Evolutionary conservation across 2,329 filamentous ascomycete species (phyloP).

Genomic region (Aotearoamyces nothofagi): DNA sequence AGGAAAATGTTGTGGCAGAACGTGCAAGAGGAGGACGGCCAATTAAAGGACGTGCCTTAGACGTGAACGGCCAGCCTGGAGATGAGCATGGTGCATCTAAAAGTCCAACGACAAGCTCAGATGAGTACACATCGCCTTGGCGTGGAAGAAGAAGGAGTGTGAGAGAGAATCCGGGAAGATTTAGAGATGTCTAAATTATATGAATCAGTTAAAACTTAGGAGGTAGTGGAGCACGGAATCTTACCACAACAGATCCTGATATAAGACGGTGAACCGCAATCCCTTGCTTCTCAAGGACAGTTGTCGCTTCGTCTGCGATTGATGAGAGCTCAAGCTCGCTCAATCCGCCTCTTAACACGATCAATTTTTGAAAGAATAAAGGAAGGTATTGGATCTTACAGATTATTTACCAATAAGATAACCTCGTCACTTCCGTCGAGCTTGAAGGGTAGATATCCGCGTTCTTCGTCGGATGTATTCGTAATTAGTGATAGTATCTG

Average conservation of each 20-base stretch:
- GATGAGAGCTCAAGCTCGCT: slow-evolving; percentile 27
- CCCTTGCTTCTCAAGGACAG: slow-evolving; percentile 15
- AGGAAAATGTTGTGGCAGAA: too few species aligned
- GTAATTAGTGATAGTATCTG: slow-evolving; percentile 23
- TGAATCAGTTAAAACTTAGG: slow-evolving; percentile 27
- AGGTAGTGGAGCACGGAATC: slow-evolving; percentile 22
- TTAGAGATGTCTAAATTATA: slow-evolving; percentile 35
- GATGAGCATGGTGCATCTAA: too few species aligned
- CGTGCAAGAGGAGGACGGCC: too few species aligned
- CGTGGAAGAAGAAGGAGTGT: too few species aligned
- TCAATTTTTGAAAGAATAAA: too few species aligned
- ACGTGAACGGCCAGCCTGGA: too few species aligned
- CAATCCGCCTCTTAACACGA: slow-evolving; percentile 7
- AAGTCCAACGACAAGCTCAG: too few species aligned
- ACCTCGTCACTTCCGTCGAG: slow-evolving; percentile 11
- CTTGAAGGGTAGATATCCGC: slow-evolving; percentile 3
- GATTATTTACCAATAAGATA: slow-evolving; percentile 9
- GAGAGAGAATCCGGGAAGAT: slow-evolving; percentile 36
- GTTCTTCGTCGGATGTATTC: slow-evolving; percentile 9
- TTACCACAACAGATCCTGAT: background rate
- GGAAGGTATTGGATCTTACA: too few species aligned
- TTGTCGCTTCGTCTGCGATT: slow-evolving; percentile 23
- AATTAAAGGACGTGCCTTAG: too few species aligned
- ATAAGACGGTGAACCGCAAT: background rate
- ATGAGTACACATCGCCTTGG: too few species aligned